Base-by-base conservation (phyloP, 2,329 filamentous ascomycete genomes). In the Pleomassaria siparia region DNA sequence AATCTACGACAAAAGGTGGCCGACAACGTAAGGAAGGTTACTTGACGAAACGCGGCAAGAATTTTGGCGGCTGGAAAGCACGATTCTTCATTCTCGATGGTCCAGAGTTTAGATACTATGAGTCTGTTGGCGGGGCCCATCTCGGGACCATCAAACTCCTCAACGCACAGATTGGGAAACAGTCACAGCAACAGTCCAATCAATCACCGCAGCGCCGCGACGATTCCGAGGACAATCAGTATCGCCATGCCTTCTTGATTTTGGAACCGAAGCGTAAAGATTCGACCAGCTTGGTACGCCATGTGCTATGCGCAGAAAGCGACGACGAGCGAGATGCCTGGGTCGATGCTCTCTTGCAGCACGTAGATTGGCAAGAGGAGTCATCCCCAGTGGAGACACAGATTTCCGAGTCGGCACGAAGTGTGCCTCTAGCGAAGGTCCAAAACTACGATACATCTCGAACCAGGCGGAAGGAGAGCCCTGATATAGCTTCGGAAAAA, bases 11-110 rank as follows among this genome's bases (percentile, higher is more conserved):
- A 3, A 67, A 63, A 43, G 83, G 18, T 42, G 83, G 18, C 12
- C 86, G 59, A 83, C 84, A 87, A 8, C 79, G 85, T 49, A 90
- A 89, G 64, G 91, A 86, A 64, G 94, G 94, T 8, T 99, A 97
- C 70, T 76, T 99, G 41, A 97, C 94, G 2, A 99, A 99, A 75
- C 84, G 89, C 58, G 94, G 94, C 40, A 99, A 99, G 78, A 97
- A 97, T 64, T 99, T 99, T 73, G 94, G 94, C 43, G 94, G 94
- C 40, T 99, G 94, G 94, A 99, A 99, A 72, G 91, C 91, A 10
- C 76, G 85, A 47, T 88, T 83, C 62, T 88, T 88, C 62, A 78
- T 86, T 12, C 74, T 89, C 3, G 82, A 88, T 58, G 85, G 84
- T 9, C 81, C 86, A 4, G 79, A 86, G 47, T 74, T 99, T 60